Evolutionary conservation across 176 grass and related monocot genomes (phyloP).

Genomic region (Cenchrus purpureus): DNA sequence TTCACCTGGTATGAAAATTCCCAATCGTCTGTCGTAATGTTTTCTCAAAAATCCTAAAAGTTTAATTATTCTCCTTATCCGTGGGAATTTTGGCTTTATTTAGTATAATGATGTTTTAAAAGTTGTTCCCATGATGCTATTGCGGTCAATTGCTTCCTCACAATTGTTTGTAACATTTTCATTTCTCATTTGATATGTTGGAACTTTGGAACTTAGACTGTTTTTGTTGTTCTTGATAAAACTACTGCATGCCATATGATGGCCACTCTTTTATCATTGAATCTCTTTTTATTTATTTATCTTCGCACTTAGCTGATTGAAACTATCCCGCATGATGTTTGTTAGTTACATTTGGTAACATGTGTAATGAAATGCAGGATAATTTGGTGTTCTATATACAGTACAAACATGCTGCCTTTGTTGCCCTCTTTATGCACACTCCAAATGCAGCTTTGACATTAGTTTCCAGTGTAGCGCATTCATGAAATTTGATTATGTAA

Average conservation of each 20-base stretch:
- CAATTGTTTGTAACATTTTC: slow-evolving; percentile 20
- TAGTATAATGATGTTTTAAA: slow-evolving; percentile 5
- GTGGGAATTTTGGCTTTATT: not conserved
- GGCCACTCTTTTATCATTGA: slow-evolving; percentile 9
- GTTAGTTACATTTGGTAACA: not conserved
- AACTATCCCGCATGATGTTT: not conserved
- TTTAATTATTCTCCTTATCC: slow-evolving; percentile 25
- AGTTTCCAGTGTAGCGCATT: not conserved
- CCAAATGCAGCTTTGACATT: not conserved
- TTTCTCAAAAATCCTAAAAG: not conserved
- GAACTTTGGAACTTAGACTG: not conserved
- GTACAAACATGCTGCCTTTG: not conserved
- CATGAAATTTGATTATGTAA: not conserved
- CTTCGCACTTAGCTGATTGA: not conserved
- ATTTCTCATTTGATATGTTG: slow-evolving; percentile 3
- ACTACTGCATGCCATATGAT: not conserved
- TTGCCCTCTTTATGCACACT: not conserved
- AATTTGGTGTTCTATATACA: not conserved
- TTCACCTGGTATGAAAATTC: slow-evolving; percentile 75
- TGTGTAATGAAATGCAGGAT: too few species aligned
- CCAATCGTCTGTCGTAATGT: slow-evolving; percentile 28
- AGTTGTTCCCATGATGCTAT: slow-evolving; percentile 24
- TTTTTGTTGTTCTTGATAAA: slow-evolving; percentile 22
- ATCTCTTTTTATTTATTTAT: slow-evolving; percentile 18
- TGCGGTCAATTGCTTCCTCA: not conserved